Percentiles rank a stretch among this genome's conserved stretches.
These are phyloP conservation scores for Butyriboletus loyo DNA, from an alignment of 768 basidiomycete species.

Conservation along the genomic window DNA sequence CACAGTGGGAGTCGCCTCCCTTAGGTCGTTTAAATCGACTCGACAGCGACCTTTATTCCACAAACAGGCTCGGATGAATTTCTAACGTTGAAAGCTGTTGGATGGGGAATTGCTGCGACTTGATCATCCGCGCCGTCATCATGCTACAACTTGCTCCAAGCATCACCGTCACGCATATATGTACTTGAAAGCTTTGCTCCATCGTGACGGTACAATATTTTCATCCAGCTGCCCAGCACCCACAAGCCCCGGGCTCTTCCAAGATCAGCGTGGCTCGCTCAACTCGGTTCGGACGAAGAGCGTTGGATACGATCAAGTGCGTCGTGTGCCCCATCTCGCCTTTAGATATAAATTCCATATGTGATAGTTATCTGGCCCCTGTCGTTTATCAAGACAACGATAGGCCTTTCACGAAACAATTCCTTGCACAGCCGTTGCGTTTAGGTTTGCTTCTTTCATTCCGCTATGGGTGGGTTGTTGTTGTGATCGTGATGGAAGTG, in stretches of 20 bases:
- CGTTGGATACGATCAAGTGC: neutral
- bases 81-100: neutral
- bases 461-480: neutral
- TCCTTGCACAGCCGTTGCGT: neutral
- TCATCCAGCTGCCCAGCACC: too few species aligned
- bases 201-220: too few species aligned
- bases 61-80: neutral
- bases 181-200: too few species aligned
- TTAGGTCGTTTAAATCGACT: too few species aligned
- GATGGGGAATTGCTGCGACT: too few species aligned
- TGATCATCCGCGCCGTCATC: too few species aligned
- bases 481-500: neutral
- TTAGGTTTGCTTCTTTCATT: constrained; percentile 1
- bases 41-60: too few species aligned
- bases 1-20: too few species aligned
- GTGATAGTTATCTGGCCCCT: neutral
- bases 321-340: neutral
- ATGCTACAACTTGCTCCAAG: too few species aligned
- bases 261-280: too few species aligned
- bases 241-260: too few species aligned
- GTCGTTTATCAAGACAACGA: neutral
- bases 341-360: neutral
- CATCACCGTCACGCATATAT: too few species aligned
- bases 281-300: neutral
- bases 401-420: neutral